Percentiles rank a stretch among this genome's conserved stretches.
phyloP scores from a whole-genome alignment of 176 grass and related monocot genomes.

The Olyra latifolia region DNA sequence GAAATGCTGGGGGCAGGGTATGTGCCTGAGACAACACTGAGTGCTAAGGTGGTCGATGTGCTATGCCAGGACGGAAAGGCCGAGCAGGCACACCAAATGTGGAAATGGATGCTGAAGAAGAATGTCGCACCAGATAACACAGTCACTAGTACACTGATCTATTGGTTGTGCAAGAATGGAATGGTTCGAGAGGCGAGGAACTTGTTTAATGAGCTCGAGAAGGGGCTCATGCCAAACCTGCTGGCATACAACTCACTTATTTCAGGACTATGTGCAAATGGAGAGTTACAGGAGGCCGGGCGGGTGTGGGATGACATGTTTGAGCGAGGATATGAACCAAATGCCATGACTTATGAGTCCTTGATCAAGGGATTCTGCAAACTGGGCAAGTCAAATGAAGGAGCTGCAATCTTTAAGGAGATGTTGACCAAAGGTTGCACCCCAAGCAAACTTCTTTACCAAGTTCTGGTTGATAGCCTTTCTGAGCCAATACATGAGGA shows the following conservation, averaged over 20 bases:
- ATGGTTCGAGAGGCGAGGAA: constrained; percentile 61
- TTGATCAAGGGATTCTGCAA: constrained; percentile 76
- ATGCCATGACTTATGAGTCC: constrained; percentile 63
- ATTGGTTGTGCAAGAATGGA: constrained; percentile 73
- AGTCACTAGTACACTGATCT: constrained; percentile 53
- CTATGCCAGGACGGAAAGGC: constrained; percentile 63
- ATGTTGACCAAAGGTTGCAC: constrained; percentile 55
- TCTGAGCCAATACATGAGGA: constrained; percentile 34
- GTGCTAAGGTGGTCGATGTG: constrained; percentile 69
- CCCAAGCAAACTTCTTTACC: constrained; percentile 50
- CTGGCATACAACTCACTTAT: constrained; percentile 77
- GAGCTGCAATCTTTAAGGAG: constrained; percentile 46
- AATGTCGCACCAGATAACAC: constrained; percentile 61
- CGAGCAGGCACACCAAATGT: constrained; percentile 52
- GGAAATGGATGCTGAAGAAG: constrained; percentile 70
- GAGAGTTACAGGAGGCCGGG: constrained; percentile 62
- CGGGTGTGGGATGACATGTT: constrained; percentile 79
- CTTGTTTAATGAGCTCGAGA: constrained; percentile 66
- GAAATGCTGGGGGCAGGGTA: constrained; percentile 67
- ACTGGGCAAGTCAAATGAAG: constrained; percentile 57
- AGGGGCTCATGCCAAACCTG: constrained; percentile 51
- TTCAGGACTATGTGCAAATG: constrained; percentile 63
- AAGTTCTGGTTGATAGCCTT: constrained; percentile 49
- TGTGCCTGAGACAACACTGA: constrained; percentile 34
- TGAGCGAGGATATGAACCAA: constrained; percentile 58